Percentiles rank a stretch among this genome's conserved stretches.
phyloP scores from a whole-genome alignment of 2,329 filamentous ascomycete genomes.

The Chrysosporium queenslandicum region DNA sequence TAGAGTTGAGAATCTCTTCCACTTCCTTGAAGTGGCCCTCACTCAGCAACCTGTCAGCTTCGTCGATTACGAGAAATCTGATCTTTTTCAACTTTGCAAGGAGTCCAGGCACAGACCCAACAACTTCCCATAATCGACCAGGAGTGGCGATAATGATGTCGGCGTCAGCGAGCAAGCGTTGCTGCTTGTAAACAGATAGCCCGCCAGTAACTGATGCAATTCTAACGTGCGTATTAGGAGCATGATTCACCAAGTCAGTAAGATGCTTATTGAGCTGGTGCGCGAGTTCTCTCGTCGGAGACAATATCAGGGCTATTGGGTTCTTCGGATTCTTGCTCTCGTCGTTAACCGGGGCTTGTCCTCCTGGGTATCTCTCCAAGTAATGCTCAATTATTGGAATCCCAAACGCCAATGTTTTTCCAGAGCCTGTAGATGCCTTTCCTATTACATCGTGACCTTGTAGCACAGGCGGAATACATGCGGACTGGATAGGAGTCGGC shows the following conservation, averaged over 20 bases:
- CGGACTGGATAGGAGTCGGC: slow-evolving; percentile 72
- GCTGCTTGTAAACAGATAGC: slow-evolving; percentile 88
- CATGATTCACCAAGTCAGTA: slow-evolving; percentile 57
- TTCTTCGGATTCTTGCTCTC: slow-evolving; percentile 30
- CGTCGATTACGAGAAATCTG: slow-evolving; percentile 79
- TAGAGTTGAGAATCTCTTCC: slow-evolving; percentile 69
- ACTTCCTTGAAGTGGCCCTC: slow-evolving; percentile 94
- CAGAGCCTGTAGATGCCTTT: slow-evolving; percentile 91
- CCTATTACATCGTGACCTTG: slow-evolving; percentile 84
- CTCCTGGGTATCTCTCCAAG: slow-evolving; percentile 43
- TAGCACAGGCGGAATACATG: slow-evolving; percentile 70
- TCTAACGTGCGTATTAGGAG: slow-evolving; percentile 49
- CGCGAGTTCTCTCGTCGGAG: slow-evolving; percentile 84
- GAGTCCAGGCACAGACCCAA: slow-evolving; percentile 62
- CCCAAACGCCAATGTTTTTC: slow-evolving; percentile 90
- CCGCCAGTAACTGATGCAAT: slow-evolving; percentile 89
- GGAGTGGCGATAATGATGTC: slow-evolving; percentile 93
- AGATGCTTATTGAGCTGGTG: slow-evolving; percentile 84
- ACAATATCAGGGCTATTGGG: slow-evolving; percentile 70
- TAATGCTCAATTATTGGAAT: slow-evolving; percentile 86
- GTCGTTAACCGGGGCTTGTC: slow-evolving; percentile 27
- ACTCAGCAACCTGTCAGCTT: slow-evolving; percentile 83
- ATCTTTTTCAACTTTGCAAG: slow-evolving; percentile 62
- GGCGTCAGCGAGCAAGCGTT: slow-evolving; percentile 68
- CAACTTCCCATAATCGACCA: slow-evolving; percentile 86